These are phyloP conservation scores for Goffeauzyma gilvescens DNA, from an alignment of 768 basidiomycete species.

Conservation along the genomic window DNA sequence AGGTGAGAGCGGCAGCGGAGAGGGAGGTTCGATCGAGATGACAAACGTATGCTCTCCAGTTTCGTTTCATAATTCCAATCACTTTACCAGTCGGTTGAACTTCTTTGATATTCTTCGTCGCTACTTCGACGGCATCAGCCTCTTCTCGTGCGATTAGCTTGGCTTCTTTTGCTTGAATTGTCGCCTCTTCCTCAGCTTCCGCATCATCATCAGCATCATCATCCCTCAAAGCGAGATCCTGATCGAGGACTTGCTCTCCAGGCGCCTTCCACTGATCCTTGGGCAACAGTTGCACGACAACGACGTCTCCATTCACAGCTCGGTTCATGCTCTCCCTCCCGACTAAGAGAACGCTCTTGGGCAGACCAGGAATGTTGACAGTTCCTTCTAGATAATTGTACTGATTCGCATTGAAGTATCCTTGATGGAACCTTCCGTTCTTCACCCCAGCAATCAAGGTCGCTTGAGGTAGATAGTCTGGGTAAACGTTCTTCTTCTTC, in stretches of 20 bases:
- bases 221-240: constrained; percentile 66
- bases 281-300: constrained; percentile 70
- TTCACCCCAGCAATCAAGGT: constrained; percentile 66
- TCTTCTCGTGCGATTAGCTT: constrained; percentile 21
- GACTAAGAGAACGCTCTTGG: constrained; percentile 61
- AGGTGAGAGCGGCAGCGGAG: constrained; percentile 55
- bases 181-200: constrained; percentile 39
- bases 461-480: constrained; percentile 64
- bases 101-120: constrained; percentile 34
- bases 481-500: constrained; percentile 37
- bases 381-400: constrained; percentile 95
- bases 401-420: constrained; percentile 81
- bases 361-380: constrained; percentile 53
- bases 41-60: constrained; percentile 94
- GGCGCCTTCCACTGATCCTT: constrained; percentile 83
- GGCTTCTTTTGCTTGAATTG: constrained; percentile 36
- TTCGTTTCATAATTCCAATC: constrained; percentile 80
- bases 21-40: constrained; percentile 82
- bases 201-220: constrained; percentile 58
- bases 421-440: constrained; percentile 65
- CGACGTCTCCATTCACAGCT: constrained; percentile 78
- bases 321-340: constrained; percentile 91
- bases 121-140: constrained; percentile 24
- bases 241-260: constrained; percentile 79
- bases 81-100: constrained; percentile 80